Base-by-base conservation (phyloP, 306 rosid genomes). In the Dryas alaskensis region DNA sequence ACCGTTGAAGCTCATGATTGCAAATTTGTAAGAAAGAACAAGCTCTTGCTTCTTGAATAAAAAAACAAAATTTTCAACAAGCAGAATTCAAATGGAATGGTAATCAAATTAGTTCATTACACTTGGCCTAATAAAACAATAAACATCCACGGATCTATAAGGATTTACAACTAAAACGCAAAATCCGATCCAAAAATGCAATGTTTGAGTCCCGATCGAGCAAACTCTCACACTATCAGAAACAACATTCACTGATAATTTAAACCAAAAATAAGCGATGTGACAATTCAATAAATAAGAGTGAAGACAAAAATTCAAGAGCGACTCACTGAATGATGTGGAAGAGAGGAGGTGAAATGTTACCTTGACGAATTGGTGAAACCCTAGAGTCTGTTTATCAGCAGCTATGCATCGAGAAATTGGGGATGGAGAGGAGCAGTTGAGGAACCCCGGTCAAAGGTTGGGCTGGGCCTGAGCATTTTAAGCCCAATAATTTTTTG, bases 321-420 rank as follows among this genome's bases (percentile, higher is more conserved):
- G 2, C 40, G 60, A 9, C 44, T 9, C 12, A 57, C 11, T 13
- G 47, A 72, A 58, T 31, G 25, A 70, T 22, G 54, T 19, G 12
- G 66, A 39, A 69, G 61, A 68, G 22, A 62, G 10, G 17, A 59
- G 76, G 45, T 17, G 74, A 58, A 58, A 44, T 27, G 54, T 58
- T 71, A 72, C 48, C 58, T 72, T 47, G 47, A 22, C 27, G 76
- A 72, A 59, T 59, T 60, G 75, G 40, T 10, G 67, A 43, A 47
- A 27, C 47, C 76, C 76, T 72, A 46, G 6, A 31, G 8, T 31
- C 37, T 31, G 37, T 31, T 17, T 45, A 12, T 4, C 46, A 59
- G 67, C 67, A 5, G n/a, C 54, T n/a, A 37, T 25, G 67, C 39
- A 46, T 16, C 58, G 7, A 46, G 49, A 17, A 4, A 50, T 5